phyloP scores from a whole-genome alignment of 352 stramenopile genomes.

The Hyaloperonospora arabidopsidis region DNA sequence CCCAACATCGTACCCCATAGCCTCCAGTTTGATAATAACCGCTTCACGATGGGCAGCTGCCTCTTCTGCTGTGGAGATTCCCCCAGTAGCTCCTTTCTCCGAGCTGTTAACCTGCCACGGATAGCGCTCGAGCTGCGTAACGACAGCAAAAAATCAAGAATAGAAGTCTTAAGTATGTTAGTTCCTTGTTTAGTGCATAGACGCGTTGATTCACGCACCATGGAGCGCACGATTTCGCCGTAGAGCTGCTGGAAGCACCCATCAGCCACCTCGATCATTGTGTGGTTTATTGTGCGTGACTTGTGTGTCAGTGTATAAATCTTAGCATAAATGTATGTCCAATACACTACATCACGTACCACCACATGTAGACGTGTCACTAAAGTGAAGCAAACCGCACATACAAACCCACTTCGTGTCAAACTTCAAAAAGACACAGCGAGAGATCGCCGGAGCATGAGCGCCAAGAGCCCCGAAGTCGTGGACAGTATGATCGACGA shows the following conservation, averaged over 20 bases:
- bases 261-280: conserved; percentile 80
- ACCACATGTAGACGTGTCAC: not conserved
- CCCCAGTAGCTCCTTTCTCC: conserved; percentile 7
- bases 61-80: conserved; percentile 22
- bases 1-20: conserved; percentile 82
- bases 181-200: not conserved
- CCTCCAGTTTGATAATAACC: conserved; percentile 73
- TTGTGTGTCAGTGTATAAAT: not conserved
- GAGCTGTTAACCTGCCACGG: conserved; percentile 28
- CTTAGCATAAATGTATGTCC: not conserved
- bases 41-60: conserved; percentile 51
- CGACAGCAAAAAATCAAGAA: not conserved
- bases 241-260: conserved; percentile 86
- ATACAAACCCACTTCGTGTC: not conserved
- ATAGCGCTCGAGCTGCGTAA: conserved; percentile 57
- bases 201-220: conserved; percentile 34
- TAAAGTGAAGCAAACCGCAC: conserved; percentile 2
- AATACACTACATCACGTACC: not conserved
- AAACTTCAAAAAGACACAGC: not conserved
- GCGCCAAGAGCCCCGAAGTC: conserved; percentile 35
- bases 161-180: too few relatives aligned
- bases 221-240: conserved; percentile 76
- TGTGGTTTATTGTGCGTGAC: not conserved
- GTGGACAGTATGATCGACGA: conserved; percentile 57
- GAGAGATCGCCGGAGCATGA: conserved; percentile 10